A percentile compares a stretch with the other conserved stretches of the same genome.
These are phyloP conservation scores for Scleromitrula shiraiana DNA, from an alignment of 2,329 filamentous ascomycete species.

Conservation along the genomic window DNA sequence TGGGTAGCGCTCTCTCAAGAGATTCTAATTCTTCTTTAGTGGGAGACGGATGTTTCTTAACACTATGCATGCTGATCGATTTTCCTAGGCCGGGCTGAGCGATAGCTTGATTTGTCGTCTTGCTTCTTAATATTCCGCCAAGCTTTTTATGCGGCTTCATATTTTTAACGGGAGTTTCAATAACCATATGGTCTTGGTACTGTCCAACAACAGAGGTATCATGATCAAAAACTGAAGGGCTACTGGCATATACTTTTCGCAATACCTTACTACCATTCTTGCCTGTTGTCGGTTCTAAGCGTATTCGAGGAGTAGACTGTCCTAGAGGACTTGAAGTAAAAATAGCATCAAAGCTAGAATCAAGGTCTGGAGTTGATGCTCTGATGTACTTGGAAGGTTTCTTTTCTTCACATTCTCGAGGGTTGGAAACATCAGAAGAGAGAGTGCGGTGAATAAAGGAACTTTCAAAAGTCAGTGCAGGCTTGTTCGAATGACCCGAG, in stretches of 20 bases:
- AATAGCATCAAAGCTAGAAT: conserved; percentile 15
- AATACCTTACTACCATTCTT: conserved; percentile 13
- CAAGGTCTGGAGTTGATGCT: conserved; percentile 4
- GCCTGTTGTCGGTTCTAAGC: conserved; percentile 18
- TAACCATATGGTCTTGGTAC: conserved; percentile 7
- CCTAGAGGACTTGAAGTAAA: conserved; percentile 24
- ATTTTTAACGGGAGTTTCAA: neutral
- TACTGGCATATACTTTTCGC: conserved; percentile 14
- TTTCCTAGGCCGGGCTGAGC: too few species aligned
- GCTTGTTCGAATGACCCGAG: neutral
- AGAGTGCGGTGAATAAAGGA: neutral
- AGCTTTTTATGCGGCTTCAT: neutral
- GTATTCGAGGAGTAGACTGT: conserved; percentile 25
- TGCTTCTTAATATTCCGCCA: neutral
- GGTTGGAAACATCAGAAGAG: neutral
- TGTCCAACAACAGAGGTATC: neutral
- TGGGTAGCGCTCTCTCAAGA: conserved; percentile 8
- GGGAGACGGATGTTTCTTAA: conserved; percentile 24
- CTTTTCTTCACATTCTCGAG: neutral
- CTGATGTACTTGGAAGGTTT: neutral
- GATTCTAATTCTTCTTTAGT: conserved; percentile 22
- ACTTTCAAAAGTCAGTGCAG: neutral
- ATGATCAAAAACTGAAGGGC: conserved; percentile 18
- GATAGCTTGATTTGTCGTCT: neutral
- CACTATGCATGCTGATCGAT: neutral